Conservation (phyloP, 306 rosid genomes). For the Acacia confusa region DNA sequence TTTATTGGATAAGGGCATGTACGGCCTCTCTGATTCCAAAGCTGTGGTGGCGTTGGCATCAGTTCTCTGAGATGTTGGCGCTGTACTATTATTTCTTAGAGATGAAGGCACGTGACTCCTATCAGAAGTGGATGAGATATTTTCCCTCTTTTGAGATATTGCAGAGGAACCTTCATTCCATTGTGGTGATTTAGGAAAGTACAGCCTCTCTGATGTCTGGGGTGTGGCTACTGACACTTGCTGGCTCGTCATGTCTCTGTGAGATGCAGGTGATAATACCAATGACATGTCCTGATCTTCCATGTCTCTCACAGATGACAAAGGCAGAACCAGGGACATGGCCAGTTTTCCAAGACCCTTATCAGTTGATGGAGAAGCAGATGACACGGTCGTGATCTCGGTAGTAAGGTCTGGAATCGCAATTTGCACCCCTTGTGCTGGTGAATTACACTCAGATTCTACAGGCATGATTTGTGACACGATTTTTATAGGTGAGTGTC, state of each 20-base stretch:
- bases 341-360: conserved; percentile 42
- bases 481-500: conserved; percentile 46
- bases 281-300: conserved; percentile 46
- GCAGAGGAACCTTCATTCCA: conserved; percentile 43
- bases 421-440: conserved; percentile 30
- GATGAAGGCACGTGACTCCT: conserved; percentile 35
- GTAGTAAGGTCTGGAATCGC: conserved; percentile 40
- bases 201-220: conserved; percentile 45
- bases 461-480: conserved; percentile 35
- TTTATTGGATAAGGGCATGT: conserved; percentile 38
- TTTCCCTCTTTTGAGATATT: conserved; percentile 46
- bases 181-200: conserved; percentile 41
- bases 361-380: conserved; percentile 44
- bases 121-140: conserved; percentile 39
- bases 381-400: conserved; percentile 37
- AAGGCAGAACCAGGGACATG: conserved; percentile 38
- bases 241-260: conserved; percentile 40
- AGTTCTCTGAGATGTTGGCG: conserved; percentile 34
- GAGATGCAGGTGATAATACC: conserved; percentile 40
- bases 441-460: conserved; percentile 53
- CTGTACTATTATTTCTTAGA: conserved; percentile 31
- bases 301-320: conserved; percentile 41
- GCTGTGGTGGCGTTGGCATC: conserved; percentile 24
- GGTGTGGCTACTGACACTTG: conserved; percentile 33
- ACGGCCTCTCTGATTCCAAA: conserved; percentile 36